These are phyloP conservation scores for Sonneratia caseolaris DNA, from an alignment of 345 rosid genomes.

Conservation along the genomic window DNA sequence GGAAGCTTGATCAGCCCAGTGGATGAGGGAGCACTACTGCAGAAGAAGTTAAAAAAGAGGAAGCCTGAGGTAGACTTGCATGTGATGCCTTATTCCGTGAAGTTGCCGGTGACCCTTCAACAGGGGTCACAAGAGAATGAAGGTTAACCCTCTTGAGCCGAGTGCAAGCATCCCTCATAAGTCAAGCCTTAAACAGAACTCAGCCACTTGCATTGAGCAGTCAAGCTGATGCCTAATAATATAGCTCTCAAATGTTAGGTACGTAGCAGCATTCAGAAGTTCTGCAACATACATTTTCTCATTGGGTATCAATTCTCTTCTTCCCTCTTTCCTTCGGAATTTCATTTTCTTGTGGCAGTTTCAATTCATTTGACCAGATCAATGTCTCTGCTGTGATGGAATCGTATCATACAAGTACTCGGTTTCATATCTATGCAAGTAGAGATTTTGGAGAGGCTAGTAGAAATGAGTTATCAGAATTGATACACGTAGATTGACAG, in stretches of 20 bases:
- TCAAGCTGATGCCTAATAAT: constrained; percentile 24
- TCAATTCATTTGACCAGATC: too few species aligned
- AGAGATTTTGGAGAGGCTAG: too few species aligned
- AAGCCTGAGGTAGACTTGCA: constrained; percentile 34
- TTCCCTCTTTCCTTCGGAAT: background rate
- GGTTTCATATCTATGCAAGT: too few species aligned
- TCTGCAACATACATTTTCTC: background rate
- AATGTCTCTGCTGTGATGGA: too few species aligned
- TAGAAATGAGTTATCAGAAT: too few species aligned
- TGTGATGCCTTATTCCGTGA: constrained; percentile 23
- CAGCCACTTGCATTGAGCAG: constrained; percentile 34
- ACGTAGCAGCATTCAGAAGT: background rate
- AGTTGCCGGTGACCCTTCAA: constrained; percentile 8
- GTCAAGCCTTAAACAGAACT: constrained; percentile 17
- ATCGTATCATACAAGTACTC: too few species aligned
- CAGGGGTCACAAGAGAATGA: constrained; percentile 11
- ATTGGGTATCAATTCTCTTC: background rate
- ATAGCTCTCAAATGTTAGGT: background rate
- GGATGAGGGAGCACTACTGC: constrained; percentile 25
- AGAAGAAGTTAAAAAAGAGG: constrained; percentile 50
- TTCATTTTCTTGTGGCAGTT: background rate
- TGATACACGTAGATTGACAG: too few species aligned
- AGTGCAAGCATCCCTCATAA: constrained; percentile 20
- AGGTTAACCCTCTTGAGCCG: constrained; percentile 27
- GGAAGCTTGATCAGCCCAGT: constrained; percentile 29